Percentiles rank a stretch among this genome's conserved stretches.
These are phyloP conservation scores for Cladosporium sp. DNA, from an alignment of 2,329 filamentous ascomycete genomes.

Conservation along the genomic window DNA sequence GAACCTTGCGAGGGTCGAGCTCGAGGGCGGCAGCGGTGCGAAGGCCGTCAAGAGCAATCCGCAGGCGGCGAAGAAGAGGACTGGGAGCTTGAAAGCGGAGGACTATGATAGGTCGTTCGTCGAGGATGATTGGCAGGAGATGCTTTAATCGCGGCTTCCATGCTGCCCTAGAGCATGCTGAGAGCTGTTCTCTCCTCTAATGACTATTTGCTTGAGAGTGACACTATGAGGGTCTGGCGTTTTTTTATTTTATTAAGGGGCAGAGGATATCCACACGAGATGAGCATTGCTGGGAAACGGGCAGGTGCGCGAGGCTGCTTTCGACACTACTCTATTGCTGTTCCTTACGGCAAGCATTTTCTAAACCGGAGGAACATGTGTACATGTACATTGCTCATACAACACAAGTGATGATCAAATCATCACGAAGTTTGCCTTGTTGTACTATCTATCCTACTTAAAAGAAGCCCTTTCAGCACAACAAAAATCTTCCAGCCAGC, in stretches of 20 bases:
- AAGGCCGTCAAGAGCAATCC: neutral
- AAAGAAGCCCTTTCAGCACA: neutral
- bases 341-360: neutral
- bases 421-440: neutral
- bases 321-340: neutral
- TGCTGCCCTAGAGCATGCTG: neutral
- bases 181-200: neutral
- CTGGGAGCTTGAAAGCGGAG: conserved; percentile 21
- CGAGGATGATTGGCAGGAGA: conserved; percentile 17
- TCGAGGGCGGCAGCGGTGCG: conserved; percentile 23
- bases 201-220: neutral
- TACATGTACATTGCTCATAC: neutral
- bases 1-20: conserved; percentile 72
- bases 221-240: neutral
- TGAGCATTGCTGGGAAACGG: neutral
- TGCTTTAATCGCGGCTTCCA: neutral
- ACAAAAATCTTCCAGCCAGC: neutral
- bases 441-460: neutral
- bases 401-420: neutral
- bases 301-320: neutral
- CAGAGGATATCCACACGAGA: neutral
- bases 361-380: neutral
- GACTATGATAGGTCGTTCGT: conserved; percentile 27
- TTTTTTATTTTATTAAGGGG: neutral
- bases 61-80: neutral